phyloP scores from a whole-genome alignment of 2,329 filamentous ascomycete species.

The Ramichloridium luteum region DNA sequence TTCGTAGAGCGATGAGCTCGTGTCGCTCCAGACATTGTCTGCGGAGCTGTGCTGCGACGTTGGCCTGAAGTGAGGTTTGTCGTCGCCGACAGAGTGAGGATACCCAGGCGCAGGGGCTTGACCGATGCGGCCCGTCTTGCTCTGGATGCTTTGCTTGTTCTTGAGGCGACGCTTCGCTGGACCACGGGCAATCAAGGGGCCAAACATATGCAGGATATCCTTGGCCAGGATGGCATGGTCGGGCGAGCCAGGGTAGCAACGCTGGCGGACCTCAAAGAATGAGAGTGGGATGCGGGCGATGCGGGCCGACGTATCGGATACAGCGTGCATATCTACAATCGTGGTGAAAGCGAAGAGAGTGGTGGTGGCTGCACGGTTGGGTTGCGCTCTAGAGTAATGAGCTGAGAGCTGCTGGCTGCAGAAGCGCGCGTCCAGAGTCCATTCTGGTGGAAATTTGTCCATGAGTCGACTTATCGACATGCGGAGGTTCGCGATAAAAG shows the following conservation, averaged over 20 bases:
- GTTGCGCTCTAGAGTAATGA: constrained; percentile 19
- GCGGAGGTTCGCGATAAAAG: constrained; percentile 27
- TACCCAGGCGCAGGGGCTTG: constrained; percentile 3
- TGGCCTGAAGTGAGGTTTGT: too few species aligned
- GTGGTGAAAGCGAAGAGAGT: constrained; percentile 34
- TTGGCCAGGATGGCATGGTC: constrained; percentile 34
- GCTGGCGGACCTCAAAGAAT: constrained; percentile 34
- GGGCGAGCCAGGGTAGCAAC: constrained; percentile 32
- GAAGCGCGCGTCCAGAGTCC: constrained; percentile 32
- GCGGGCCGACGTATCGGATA: constrained; percentile 15
- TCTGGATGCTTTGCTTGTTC: constrained; percentile 1
- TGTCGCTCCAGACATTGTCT: constrained; percentile 8
- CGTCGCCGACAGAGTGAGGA: too few species aligned
- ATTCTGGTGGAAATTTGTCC: constrained; percentile 27
- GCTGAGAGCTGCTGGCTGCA: constrained; percentile 28
- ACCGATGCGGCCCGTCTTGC: constrained; percentile 7
- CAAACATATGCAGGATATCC: constrained; percentile 36
- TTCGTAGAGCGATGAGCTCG: constrained; percentile 16
- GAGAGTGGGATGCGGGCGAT: constrained; percentile 29
- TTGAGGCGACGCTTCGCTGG: constrained; percentile 4
- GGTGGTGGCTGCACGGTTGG: constrained; percentile 20
- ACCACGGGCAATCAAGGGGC: constrained; percentile 25
- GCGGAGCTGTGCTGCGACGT: constrained; percentile 2
- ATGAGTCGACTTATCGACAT: constrained; percentile 21
- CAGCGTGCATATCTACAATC: constrained; percentile 23